A percentile compares a stretch with the other conserved stretches of the same genome.
Conservation (phyloP, 2,329 filamentous ascomycete genomes). For the Pyrenochaeta sp. region DNA sequence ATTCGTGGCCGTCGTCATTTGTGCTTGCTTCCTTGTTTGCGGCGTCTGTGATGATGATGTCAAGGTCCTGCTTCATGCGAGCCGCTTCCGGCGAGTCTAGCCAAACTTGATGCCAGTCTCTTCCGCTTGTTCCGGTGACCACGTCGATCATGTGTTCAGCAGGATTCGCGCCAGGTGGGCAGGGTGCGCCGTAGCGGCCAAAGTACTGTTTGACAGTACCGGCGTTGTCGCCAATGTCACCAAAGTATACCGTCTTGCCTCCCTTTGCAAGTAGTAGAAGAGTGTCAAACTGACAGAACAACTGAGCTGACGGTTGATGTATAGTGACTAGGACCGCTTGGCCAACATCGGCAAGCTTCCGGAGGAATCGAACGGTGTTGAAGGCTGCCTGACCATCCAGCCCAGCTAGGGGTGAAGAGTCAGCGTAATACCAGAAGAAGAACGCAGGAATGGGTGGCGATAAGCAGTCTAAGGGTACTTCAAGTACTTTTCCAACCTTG, state of each 20-base stretch:
- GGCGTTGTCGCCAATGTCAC: constrained; percentile 77
- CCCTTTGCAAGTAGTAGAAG: constrained; percentile 77
- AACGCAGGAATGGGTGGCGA: too few relatives aligned
- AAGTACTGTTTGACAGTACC: constrained; percentile 66
- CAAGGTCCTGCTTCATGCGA: constrained; percentile 47
- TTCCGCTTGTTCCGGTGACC: constrained; percentile 56
- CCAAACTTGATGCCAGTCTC: constrained; percentile 52
- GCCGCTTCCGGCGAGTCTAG: constrained; percentile 42
- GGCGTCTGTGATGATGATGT: constrained; percentile 48
- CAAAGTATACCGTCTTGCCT: constrained; percentile 81
- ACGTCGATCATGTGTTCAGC: constrained; percentile 85
- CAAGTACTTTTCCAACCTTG: too few relatives aligned
- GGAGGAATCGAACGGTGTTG: constrained; percentile 74
- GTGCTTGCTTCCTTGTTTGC: constrained; percentile 49
- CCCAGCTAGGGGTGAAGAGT: too few relatives aligned
- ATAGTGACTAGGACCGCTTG: constrained; percentile 87
- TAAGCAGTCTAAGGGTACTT: too few relatives aligned
- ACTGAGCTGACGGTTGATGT: constrained; percentile 80
- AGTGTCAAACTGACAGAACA: constrained; percentile 84
- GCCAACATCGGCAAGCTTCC: constrained; percentile 73
- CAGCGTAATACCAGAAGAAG: too few relatives aligned
- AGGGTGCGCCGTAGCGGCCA: constrained; percentile 60
- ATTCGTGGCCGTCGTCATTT: constrained; percentile 4
- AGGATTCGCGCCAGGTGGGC: constrained; percentile 58
- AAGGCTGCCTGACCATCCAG: constrained; percentile 73